Conservation (phyloP, 345 rosid species). For the Hibiscus syriacus region DNA sequence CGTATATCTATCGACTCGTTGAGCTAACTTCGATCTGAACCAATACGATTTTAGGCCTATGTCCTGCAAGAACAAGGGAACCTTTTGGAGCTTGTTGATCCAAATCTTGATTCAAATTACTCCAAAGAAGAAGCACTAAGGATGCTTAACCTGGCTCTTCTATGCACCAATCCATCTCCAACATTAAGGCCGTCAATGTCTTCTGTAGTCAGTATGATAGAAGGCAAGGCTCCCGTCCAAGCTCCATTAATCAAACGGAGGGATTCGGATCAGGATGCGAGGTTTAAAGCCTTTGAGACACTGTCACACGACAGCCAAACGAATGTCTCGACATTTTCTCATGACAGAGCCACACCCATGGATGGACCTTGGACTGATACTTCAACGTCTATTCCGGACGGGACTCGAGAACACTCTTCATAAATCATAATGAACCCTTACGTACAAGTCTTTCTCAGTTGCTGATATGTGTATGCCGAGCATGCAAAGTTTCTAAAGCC, state of each 20-base stretch:
- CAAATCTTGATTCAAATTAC: constrained; percentile 45
- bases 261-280: constrained; percentile 37
- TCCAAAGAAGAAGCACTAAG: constrained; percentile 54
- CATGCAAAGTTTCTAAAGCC: background rate
- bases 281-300: constrained; percentile 73
- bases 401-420: constrained; percentile 19
- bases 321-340: constrained; percentile 28
- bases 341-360: constrained; percentile 38
- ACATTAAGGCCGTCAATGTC: constrained; percentile 87
- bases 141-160: constrained; percentile 60
- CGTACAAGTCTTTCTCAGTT: too few species aligned
- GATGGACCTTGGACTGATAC: constrained; percentile 70
- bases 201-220: constrained; percentile 69
- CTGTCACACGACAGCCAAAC: constrained; percentile 63
- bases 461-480: too few species aligned
- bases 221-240: constrained; percentile 64
- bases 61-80: constrained; percentile 93
- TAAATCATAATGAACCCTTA: background rate
- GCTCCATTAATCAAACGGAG: constrained; percentile 63
- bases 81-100: constrained; percentile 79
- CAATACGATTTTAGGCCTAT: constrained; percentile 45
- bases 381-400: constrained; percentile 34
- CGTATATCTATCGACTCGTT: background rate
- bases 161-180: constrained; percentile 91
- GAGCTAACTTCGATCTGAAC: background rate